Evolutionary conservation across 495 filamentous ascomycete species (phyloP), one percentile per base, ranked within the genome.

Genomic region (Penicillium subrubescens): DNA sequence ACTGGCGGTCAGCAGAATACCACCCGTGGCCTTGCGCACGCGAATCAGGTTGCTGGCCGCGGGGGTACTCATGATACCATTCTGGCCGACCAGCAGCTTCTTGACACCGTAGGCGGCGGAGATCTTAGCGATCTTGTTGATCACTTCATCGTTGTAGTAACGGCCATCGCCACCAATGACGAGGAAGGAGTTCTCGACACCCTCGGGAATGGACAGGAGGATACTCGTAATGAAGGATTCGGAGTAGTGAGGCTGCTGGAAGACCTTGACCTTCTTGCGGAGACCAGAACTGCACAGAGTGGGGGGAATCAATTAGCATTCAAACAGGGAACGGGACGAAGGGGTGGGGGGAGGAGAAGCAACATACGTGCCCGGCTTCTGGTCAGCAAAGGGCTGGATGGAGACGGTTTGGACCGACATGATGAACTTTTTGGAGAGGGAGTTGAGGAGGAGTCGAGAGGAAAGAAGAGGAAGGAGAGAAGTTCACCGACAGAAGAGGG

Each of bases 281-380:
- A 99, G 90, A 71, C 95, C 95, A 65, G 95, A 99, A 69, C 95
- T 98, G 71, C 62, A 66, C 27, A 50, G 50, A 50, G 56, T 39
- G 65, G 81, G 72, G 74, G 72, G 44, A 59, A 54, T 54, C 34
- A 59, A 54, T 54, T 54, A 54, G 51, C 29, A 1, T 34, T 31
- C 15, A 29, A 37, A 8, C 31, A 56, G 10, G 53, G 53, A 23
- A 21, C 14, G 17, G 29, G 63, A 66, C 25, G 52, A 54, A 39
- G 53, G 34, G 63, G 80, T 33, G 71, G 75, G 71, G 50, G 63
- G 57, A 39, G 44, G 33, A 57, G 34, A 68, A 23, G 33, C 62
- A 63, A 90, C 94, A 78, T 90, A 97, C 95, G 96, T 98, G 87
- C 95, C 95, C 61, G 95, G 95, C 84, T 98, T 98, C 86, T 99